Conservation (phyloP, 1,139 yeast genomes). For the Candida tetrigidarum region DNA sequence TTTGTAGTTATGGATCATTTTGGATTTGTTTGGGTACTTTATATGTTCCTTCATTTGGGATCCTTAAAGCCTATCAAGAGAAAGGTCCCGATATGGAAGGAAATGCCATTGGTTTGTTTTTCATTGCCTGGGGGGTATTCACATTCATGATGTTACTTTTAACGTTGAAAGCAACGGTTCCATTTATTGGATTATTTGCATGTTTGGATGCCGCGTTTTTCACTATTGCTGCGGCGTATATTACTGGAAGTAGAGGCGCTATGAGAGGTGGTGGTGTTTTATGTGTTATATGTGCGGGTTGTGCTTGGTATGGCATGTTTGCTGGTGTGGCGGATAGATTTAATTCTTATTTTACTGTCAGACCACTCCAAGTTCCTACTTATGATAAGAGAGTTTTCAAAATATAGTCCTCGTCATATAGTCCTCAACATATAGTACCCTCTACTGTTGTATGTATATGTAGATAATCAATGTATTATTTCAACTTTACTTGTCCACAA, state of each 20-base stretch:
- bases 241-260: slow-evolving; percentile 34
- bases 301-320: slow-evolving; percentile 46
- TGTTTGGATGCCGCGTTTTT: slow-evolving; percentile 43
- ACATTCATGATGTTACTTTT: slow-evolving; percentile 42
- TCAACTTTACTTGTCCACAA: too few relatives aligned
- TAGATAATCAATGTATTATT: too few relatives aligned
- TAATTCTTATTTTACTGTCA: slow-evolving; percentile 6
- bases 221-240: slow-evolving; percentile 45
- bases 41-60: slow-evolving; percentile 46
- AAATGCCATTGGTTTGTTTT: slow-evolving; percentile 45
- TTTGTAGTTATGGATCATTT: slow-evolving; percentile 47
- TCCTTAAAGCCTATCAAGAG: slow-evolving; percentile 58
- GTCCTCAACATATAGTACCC: not conserved
- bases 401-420: too few relatives aligned
- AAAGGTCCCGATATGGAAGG: slow-evolving; percentile 30
- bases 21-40: slow-evolving; percentile 48
- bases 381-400: not conserved
- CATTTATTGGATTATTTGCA: slow-evolving; percentile 40
- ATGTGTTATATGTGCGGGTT: slow-evolving; percentile 42
- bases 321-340: slow-evolving; percentile 33
- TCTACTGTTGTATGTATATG: too few relatives aligned
- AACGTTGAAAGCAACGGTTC: slow-evolving; percentile 49
- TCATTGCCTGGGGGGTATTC: slow-evolving; percentile 50
- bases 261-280: slow-evolving; percentile 49
- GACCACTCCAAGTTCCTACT: slow-evolving; percentile 1